A percentile compares a stretch with the other conserved stretches of the same genome.
phyloP scores from a whole-genome alignment of 768 basidiomycete species.

The Leccinum disarticulatum region DNA sequence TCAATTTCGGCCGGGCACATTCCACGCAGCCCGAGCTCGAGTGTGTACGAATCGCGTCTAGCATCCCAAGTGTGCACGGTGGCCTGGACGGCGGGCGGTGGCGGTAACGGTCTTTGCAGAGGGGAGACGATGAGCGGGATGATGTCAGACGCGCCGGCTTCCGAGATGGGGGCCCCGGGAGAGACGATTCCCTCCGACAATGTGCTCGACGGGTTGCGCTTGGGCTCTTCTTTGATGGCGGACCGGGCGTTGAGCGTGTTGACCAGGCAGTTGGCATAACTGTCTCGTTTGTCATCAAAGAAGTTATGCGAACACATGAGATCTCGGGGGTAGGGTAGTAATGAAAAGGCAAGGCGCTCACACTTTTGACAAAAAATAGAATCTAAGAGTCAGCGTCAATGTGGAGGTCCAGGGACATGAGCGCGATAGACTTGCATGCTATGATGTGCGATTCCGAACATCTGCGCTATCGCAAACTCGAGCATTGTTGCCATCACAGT shows the following conservation, averaged over 20 bases:
- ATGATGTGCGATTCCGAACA: slow-evolving; percentile 9
- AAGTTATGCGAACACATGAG: neutral
- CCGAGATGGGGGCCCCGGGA: neutral
- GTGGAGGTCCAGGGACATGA: neutral
- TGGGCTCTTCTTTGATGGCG: neutral
- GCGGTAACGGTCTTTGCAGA: neutral
- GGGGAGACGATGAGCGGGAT: neutral
- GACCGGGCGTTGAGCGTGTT: slow-evolving; percentile 5
- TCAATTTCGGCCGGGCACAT: neutral
- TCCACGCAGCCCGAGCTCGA: neutral
- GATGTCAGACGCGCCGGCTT: neutral
- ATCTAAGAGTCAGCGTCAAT: neutral
- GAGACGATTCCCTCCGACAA: neutral
- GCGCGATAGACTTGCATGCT: slow-evolving; percentile 1
- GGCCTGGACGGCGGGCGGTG: neutral
- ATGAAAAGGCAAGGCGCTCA: neutral
- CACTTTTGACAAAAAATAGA: slow-evolving; percentile 11
- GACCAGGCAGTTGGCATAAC: slow-evolving; percentile 7
- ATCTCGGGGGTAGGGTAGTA: too few species aligned
- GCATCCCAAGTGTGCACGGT: neutral
- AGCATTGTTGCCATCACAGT: slow-evolving; percentile 14
- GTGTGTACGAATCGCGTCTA: neutral
- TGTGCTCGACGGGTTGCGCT: neutral
- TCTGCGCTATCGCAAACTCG: slow-evolving; percentile 11
- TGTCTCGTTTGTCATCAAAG: neutral